These are phyloP conservation scores for Juglanconis sp. DNA, from an alignment of 2,329 filamentous ascomycete species.

Conservation along the genomic window DNA sequence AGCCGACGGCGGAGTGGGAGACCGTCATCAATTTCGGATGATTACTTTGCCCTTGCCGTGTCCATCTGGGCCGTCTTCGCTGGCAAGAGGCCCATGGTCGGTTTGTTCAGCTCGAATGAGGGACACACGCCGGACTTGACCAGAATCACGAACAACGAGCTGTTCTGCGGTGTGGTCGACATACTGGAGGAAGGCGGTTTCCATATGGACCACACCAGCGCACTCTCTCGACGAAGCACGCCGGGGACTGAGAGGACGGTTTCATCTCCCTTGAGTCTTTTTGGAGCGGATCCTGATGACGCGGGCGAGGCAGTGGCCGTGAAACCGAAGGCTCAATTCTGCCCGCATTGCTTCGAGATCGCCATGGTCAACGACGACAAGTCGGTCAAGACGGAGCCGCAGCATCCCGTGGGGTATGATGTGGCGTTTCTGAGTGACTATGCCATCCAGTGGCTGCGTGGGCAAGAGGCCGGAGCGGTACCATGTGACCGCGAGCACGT, in stretches of 20 bases:
- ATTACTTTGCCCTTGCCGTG: constrained; percentile 8
- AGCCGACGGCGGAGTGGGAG: not conserved
- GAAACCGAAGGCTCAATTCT: too few relatives aligned
- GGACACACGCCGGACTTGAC: constrained; percentile 1
- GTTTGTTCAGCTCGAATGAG: not conserved
- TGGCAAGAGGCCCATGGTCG: not conserved
- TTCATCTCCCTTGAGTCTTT: too few relatives aligned
- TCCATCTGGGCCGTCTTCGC: constrained; percentile 7
- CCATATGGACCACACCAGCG: not conserved
- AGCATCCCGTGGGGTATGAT: too few relatives aligned
- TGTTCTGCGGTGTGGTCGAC: constrained; percentile 7
- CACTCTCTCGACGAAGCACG: not conserved
- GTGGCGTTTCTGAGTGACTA: too few relatives aligned
- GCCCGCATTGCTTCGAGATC: too few relatives aligned
- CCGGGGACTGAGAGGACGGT: not conserved
- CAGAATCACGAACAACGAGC: constrained; percentile 9
- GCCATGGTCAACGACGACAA: too few relatives aligned
- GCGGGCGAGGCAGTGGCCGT: too few relatives aligned
- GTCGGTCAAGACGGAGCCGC: too few relatives aligned
- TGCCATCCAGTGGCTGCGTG: too few relatives aligned
- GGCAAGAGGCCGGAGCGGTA: too few relatives aligned
- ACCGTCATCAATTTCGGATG: not conserved
- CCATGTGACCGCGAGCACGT: too few relatives aligned
- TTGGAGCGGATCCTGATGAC: too few relatives aligned
- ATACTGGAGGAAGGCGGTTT: constrained; percentile 3